Conservation (phyloP, 352 stramenopile species). For the Pelagophyceae sp. region DNA sequence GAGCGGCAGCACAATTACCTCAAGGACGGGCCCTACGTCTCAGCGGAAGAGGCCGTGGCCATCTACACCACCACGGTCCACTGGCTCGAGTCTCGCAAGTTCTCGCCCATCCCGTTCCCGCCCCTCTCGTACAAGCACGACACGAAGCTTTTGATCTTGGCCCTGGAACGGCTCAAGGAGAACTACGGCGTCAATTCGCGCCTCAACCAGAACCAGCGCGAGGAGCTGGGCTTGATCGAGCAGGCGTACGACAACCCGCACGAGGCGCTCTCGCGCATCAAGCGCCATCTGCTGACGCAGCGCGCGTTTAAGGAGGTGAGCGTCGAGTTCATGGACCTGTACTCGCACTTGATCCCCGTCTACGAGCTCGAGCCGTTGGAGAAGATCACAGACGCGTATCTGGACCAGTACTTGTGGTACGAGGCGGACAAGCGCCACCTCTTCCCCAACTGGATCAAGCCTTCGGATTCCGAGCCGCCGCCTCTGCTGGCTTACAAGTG, state of each 20-base stretch:
- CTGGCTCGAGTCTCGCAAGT: slow-evolving; percentile 98
- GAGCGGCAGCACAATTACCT: slow-evolving; percentile 99
- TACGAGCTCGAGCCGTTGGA: slow-evolving; percentile 98
- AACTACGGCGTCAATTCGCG: slow-evolving; percentile 92
- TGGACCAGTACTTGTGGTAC: slow-evolving; percentile 99
- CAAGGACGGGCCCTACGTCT: slow-evolving; percentile 93
- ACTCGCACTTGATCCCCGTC: slow-evolving; percentile 94
- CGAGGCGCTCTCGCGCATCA: slow-evolving; percentile 95
- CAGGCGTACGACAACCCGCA: slow-evolving; percentile 98
- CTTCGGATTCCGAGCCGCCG: slow-evolving; percentile 93
- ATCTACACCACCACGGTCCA: slow-evolving; percentile 99
- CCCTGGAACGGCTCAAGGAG: slow-evolving; percentile 96
- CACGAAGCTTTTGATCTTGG: slow-evolving; percentile 98
- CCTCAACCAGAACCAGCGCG: slow-evolving; percentile 92
- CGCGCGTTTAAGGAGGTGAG: slow-evolving; percentile 99
- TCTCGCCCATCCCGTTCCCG: slow-evolving; percentile 97
- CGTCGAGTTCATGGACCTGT: slow-evolving; percentile 99
- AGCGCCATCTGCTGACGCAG: slow-evolving; percentile 96
- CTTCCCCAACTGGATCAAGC: slow-evolving; percentile 99
- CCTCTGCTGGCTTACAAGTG: slow-evolving; percentile 99
- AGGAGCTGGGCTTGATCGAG: slow-evolving; percentile 98
- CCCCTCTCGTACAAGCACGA: slow-evolving; percentile 99
- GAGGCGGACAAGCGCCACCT: slow-evolving; percentile 98
- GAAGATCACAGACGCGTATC: slow-evolving; percentile 99
- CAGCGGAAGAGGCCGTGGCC: slow-evolving; percentile 94